Evolutionary conservation across 2,329 filamentous ascomycete genomes (phyloP).

Genomic region (Botrytis sinoallii): DNA sequence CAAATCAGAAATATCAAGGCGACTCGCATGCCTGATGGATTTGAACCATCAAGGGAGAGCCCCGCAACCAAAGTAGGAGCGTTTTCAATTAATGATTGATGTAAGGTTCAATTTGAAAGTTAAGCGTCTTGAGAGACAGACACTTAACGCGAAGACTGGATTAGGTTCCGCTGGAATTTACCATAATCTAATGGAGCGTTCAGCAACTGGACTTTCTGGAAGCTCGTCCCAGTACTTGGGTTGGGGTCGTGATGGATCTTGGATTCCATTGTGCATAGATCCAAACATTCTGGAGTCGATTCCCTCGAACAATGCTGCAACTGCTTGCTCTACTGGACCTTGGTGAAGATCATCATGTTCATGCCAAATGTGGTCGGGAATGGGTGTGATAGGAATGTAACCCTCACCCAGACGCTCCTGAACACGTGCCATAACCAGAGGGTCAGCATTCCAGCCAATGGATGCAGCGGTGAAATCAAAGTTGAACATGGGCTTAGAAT

Average conservation of each 20-base stretch:
- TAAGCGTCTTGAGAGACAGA: background rate
- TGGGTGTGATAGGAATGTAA: conserved; percentile 7
- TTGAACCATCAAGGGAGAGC: conserved; percentile 14
- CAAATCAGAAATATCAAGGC: conserved; percentile 1
- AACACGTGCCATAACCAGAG: background rate
- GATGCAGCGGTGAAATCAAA: background rate
- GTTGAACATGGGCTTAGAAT: background rate
- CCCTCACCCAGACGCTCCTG: background rate
- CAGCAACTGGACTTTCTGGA: background rate
- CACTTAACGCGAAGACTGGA: background rate
- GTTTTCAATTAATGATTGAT: conserved; percentile 4
- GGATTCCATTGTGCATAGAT: background rate
- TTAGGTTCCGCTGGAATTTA: background rate
- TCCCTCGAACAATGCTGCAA: background rate
- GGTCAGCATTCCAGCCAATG: background rate
- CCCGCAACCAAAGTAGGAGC: conserved; percentile 18
- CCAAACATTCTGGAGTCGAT: background rate
- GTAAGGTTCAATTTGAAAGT: background rate
- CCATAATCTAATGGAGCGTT: background rate
- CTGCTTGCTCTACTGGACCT: background rate
- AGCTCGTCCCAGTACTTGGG: background rate
- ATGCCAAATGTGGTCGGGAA: conserved; percentile 7
- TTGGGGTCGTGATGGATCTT: background rate
- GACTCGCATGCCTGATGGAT: conserved; percentile 16
- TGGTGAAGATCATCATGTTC: background rate